Evolutionary conservation across 306 rosid species (phyloP).

Genomic region (Lupinus albus): DNA sequence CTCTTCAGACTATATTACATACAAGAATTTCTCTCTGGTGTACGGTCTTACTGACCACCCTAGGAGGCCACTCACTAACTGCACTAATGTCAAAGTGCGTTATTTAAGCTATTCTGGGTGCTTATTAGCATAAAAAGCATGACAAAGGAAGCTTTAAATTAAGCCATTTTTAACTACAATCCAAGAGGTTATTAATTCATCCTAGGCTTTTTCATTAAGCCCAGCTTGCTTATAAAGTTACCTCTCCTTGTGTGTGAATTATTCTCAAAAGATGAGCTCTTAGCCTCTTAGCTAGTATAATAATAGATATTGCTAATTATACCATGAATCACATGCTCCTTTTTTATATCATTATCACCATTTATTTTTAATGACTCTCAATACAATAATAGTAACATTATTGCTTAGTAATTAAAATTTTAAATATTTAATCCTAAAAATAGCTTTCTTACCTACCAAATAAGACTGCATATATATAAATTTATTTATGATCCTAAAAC

Average conservation of each 20-base stretch:
- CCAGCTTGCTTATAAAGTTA: not conserved
- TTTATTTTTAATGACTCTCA: too few relatives aligned
- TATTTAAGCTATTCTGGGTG: not conserved
- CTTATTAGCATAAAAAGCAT: not conserved
- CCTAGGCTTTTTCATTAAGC: not conserved
- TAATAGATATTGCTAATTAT: not conserved
- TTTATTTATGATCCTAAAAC: too few relatives aligned
- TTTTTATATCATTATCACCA: not conserved
- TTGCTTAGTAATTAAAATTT: too few relatives aligned
- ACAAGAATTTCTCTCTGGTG: not conserved
- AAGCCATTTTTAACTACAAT: not conserved
- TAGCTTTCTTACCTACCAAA: too few relatives aligned
- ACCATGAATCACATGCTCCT: not conserved
- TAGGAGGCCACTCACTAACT: not conserved
- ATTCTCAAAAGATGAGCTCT: not conserved
- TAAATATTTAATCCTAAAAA: too few relatives aligned
- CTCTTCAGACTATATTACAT: too few relatives aligned
- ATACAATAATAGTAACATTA: too few relatives aligned
- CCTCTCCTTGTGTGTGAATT: not conserved
- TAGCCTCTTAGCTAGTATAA: not conserved
- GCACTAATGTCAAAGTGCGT: not conserved
- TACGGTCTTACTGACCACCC: not conserved
- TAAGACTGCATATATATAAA: too few relatives aligned
- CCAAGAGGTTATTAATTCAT: not conserved
- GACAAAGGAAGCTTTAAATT: constrained; percentile 8